phyloP scores from a whole-genome alignment of 441 rosid species.

The Corymbia calophylla region DNA sequence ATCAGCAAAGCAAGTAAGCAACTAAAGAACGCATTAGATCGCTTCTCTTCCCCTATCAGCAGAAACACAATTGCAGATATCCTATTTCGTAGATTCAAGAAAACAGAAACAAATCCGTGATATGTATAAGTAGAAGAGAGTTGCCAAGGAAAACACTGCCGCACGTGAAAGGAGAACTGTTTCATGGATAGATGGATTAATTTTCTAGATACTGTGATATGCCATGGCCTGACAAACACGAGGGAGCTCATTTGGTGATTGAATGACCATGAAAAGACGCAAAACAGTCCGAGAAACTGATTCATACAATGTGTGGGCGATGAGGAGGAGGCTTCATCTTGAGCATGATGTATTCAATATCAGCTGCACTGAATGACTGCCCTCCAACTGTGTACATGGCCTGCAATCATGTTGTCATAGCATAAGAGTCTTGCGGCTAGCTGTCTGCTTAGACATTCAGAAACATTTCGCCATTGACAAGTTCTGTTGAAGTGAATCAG shows the following conservation, averaged over 20 bases:
- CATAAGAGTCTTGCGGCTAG: background rate
- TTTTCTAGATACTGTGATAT: background rate
- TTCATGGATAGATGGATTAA: background rate
- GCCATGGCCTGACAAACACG: background rate
- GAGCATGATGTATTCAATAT: slow-evolving; percentile 49
- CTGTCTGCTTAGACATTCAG: background rate
- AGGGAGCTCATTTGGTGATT: background rate
- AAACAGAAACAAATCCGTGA: background rate
- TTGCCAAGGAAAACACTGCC: background rate
- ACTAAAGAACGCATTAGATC: background rate
- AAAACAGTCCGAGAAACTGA: background rate
- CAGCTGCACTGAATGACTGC: slow-evolving; percentile 50
- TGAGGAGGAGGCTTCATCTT: slow-evolving; percentile 63
- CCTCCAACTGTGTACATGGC: slow-evolving; percentile 68
- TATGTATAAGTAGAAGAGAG: background rate
- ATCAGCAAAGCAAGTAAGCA: background rate
- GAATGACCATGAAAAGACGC: background rate
- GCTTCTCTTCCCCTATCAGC: background rate
- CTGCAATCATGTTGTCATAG: slow-evolving; percentile 22
- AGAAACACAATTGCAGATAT: background rate
- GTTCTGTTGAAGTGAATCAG: background rate
- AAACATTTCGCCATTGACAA: background rate
- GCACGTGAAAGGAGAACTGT: background rate
- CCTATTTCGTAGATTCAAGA: background rate
- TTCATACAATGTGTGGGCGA: slow-evolving; percentile 55